A percentile compares a stretch with the other conserved stretches of the same genome.
Conservation (phyloP, 768 basidiomycete species). For the Tulasnella calospora region DNA sequence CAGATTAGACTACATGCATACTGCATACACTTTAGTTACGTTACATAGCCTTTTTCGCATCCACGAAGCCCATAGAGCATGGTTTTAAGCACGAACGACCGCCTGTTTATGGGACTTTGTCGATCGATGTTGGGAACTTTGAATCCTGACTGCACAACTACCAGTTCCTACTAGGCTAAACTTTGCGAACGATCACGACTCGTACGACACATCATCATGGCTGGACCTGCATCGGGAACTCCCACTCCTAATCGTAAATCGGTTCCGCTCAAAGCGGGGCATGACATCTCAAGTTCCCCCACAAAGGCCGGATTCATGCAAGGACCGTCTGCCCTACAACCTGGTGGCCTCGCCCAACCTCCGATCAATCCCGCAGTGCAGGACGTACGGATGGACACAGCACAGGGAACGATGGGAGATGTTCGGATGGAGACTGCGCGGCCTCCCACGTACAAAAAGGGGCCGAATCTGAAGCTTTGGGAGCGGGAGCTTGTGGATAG, state of each 20-base stretch:
- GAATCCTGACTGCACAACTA: not conserved
- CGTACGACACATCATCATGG: not conserved
- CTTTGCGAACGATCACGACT: not conserved
- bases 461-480: conserved; percentile 56
- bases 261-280: conserved; percentile 11
- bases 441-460: conserved; percentile 31
- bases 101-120: not conserved
- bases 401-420: conserved; percentile 54
- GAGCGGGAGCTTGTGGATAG: conserved; percentile 80
- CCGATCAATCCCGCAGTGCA: conserved; percentile 4
- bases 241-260: conserved; percentile 20
- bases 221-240: not conserved
- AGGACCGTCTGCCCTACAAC: not conserved
- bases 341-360: conserved; percentile 13
- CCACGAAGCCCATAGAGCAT: not conserved
- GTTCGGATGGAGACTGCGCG: conserved; percentile 65
- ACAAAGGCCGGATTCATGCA: conserved; percentile 2
- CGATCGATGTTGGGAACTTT: not conserved
- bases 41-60: not conserved
- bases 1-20: not conserved
- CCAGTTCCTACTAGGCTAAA: not conserved
- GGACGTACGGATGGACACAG: conserved; percentile 77
- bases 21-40: not conserved
- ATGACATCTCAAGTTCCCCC: conserved; percentile 1
- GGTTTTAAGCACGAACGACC: not conserved